Percentiles rank a stretch among this genome's conserved stretches.
phyloP scores from a whole-genome alignment of 148 eudicot genomes.

The Vaccinium darrowii region DNA sequence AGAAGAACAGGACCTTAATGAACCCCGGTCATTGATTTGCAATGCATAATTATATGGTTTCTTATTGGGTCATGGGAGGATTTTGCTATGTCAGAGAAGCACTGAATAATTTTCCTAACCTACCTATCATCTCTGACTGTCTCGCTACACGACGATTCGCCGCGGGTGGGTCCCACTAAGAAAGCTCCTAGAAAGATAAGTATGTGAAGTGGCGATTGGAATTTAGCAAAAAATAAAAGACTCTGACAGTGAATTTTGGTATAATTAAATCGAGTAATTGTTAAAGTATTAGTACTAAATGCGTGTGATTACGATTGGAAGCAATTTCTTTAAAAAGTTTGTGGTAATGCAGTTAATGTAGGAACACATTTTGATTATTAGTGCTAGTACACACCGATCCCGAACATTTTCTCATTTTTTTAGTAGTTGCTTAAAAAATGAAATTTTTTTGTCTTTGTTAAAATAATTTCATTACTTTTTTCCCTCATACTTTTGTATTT shows the following conservation, averaged over 20 bases:
- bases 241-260: neutral
- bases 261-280: no score
- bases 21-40: no score
- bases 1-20: no score
- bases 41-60: no score
- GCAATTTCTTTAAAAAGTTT: neutral
- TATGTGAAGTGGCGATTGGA: neutral
- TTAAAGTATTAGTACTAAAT: neutral
- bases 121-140: neutral
- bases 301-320: neutral
- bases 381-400: neutral
- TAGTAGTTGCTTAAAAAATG: no score
- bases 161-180: slow-evolving; percentile 6
- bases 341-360: neutral
- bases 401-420: neutral
- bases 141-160: neutral
- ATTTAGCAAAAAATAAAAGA: no score
- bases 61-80: neutral
- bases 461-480: no score
- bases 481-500: no score
- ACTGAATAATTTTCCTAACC: neutral
- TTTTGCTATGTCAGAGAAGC: neutral
- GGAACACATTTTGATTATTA: neutral
- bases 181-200: neutral
- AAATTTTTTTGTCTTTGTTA: no score